These are phyloP conservation scores for Alloascoidea hylecoeti DNA, from an alignment of 805 yeast species.

Conservation along the genomic window DNA sequence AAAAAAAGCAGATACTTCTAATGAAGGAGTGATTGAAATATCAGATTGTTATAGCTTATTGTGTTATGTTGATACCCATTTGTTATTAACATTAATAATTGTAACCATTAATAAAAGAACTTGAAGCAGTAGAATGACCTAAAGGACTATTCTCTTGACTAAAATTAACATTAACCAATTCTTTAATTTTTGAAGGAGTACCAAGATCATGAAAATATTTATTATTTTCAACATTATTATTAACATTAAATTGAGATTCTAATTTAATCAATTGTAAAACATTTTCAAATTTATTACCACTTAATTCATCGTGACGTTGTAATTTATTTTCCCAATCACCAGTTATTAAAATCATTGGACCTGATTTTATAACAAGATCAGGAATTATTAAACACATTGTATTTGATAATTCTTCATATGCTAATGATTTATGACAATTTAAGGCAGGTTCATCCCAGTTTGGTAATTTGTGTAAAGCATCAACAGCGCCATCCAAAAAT, in stretches of 20 bases:
- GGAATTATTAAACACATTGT: slow-evolving; percentile 39
- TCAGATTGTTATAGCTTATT: too few relatives aligned
- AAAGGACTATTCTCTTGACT: not conserved
- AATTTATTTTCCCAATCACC: slow-evolving; percentile 27
- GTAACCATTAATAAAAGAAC: not conserved
- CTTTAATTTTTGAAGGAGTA: not conserved
- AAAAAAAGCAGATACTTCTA: too few relatives aligned
- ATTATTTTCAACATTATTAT: not conserved
- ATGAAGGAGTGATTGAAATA: too few relatives aligned
- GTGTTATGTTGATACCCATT: too few relatives aligned
- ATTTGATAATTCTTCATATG: slow-evolving; percentile 45
- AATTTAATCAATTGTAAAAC: slow-evolving; percentile 23
- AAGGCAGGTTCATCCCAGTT: slow-evolving; percentile 35
- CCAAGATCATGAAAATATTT: not conserved
- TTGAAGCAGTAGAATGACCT: not conserved
- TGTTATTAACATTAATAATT: not conserved
- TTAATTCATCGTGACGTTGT: slow-evolving; percentile 26
- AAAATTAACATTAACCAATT: not conserved
- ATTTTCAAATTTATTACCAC: slow-evolving; percentile 25
- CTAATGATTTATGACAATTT: slow-evolving; percentile 28
- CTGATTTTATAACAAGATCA: slow-evolving; percentile 18
- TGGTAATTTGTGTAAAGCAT: slow-evolving; percentile 50
- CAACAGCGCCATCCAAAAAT: slow-evolving; percentile 49
- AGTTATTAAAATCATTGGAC: slow-evolving; percentile 22
- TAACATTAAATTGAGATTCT: not conserved